Base-by-base conservation (phyloP, 495 filamentous ascomycete species). In the Hypoxylon fragiforme region DNA sequence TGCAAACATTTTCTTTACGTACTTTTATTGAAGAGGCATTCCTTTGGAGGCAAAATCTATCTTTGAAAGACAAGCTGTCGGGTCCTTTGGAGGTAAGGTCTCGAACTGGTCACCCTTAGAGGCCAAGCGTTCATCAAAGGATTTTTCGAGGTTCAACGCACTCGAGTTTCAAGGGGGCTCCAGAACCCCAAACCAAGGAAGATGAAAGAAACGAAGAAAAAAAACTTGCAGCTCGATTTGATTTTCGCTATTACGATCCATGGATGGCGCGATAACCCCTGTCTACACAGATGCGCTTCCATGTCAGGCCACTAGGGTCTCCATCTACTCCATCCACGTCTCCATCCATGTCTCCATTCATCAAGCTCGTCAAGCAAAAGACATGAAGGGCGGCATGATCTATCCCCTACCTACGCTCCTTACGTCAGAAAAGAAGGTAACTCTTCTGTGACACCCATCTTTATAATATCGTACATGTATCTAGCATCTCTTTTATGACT, bases 201-300 rank as follows among this genome's bases (percentile, higher is more conserved):
- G n/a, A n/a, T n/a, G n/a, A n/a, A n/a, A n/a, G n/a, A n/a, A n/a
- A n/a, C n/a, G n/a, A n/a, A n/a, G n/a, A n/a, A n/a, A n/a, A 0
- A 55, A 50, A 51, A 28, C 44, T 43, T 51, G 42, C 51, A 55
- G 30, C 18, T 30, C 42, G 44, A 41, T 30, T 44, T 51, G 44
- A 46, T 47, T 50, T 51, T 35, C 36, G 30, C 52, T 55, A 31
- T 24, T 51, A 31, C 58, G 50, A n/a, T n/a, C n/a, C n/a, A n/a
- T n/a, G n/a, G n/a, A 62, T 52, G 52, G 52, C 41, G 52, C 52
- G 47, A 62, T 53, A 44, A 62, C 43, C 58, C 58, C 52, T 62
- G 52, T 36, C 22, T 52, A 26, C 15, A 41, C 43, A 62, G 41
- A 45, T 57, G 31, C 58, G 43, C 38, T 53, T 20, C 52, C 47